phyloP scores from a whole-genome alignment of 352 stramenopile genomes.

The Phytopythium boreale region DNA sequence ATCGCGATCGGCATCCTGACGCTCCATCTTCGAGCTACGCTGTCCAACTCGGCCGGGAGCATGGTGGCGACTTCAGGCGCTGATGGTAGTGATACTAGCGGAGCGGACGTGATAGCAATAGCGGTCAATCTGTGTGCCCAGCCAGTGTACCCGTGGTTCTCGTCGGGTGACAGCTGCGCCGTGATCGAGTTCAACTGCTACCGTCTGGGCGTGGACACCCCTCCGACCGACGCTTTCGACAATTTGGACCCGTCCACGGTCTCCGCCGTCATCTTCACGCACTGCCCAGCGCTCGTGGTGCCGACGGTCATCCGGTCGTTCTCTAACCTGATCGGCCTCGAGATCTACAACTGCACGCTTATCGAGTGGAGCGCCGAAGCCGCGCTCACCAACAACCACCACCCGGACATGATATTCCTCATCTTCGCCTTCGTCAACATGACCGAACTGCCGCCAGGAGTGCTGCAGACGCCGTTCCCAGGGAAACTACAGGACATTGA shows the following conservation, averaged over 20 bases:
- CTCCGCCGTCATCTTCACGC: constrained; percentile 36
- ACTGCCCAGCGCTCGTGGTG: constrained; percentile 38
- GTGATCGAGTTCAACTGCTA: constrained; percentile 39
- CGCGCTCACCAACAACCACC: constrained; percentile 22
- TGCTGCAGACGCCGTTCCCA: constrained; percentile 28
- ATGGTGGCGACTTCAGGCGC: no score
- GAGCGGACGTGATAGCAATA: not conserved
- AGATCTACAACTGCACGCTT: constrained; percentile 57
- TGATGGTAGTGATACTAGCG: no score
- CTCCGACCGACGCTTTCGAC: not conserved
- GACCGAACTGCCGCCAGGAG: constrained; percentile 29
- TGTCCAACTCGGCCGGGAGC: not conserved
- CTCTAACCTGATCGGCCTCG: constrained; percentile 38
- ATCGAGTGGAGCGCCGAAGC: constrained; percentile 29
- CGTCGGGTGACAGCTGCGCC: constrained; percentile 27
- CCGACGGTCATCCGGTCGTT: constrained; percentile 27
- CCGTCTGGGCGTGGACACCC: constrained; percentile 9
- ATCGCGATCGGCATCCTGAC: not conserved
- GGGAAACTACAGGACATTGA: constrained; percentile 40
- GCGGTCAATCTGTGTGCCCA: constrained; percentile 19
- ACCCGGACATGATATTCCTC: constrained; percentile 29
- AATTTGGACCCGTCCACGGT: constrained; percentile 24
- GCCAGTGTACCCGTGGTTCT: constrained; percentile 35
- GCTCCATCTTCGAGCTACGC: not conserved
- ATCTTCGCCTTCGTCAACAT: constrained; percentile 42